Conservation (phyloP, 805 yeast species). For the Candida verbasci region DNA sequence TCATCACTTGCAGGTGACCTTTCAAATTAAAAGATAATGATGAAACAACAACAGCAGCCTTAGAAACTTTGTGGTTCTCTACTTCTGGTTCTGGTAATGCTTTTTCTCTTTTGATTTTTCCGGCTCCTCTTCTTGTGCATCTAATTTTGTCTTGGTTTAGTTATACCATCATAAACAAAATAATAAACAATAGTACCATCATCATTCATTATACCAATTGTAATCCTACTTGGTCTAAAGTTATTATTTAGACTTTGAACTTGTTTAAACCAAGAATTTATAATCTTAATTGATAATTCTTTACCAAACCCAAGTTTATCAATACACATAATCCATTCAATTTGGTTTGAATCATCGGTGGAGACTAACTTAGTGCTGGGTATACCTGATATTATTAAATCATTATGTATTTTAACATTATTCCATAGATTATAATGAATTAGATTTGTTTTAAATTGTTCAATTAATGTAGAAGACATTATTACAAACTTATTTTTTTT, state of each 20-base stretch:
- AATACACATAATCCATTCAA: conserved; percentile 43
- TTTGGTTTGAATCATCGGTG: conserved; percentile 12
- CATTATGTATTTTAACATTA: conserved; percentile 19
- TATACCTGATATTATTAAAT: conserved; percentile 21
- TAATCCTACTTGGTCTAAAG: conserved; percentile 40
- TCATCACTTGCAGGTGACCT: no score
- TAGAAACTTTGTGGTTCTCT: no score
- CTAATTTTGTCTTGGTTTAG: conserved; percentile 58
- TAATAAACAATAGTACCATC: conserved; percentile 75
- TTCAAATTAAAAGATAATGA: no score
- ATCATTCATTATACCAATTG: conserved; percentile 53
- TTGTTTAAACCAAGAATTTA: conserved; percentile 37
- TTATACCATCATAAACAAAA: conserved; percentile 60
- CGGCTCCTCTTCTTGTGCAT: no score
- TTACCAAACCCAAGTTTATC: conserved; percentile 17
- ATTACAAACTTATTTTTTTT: neutral
- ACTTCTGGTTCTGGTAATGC: no score
- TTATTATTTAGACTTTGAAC: conserved; percentile 13
- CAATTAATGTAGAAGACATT: conserved; percentile 9
- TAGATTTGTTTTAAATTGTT: conserved; percentile 39
- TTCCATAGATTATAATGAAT: conserved; percentile 45
- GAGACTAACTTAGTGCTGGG: conserved; percentile 28
- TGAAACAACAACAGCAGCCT: no score
- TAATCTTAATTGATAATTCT: conserved; percentile 29
- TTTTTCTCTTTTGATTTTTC: no score